Evolutionary conservation across 306 rosid genomes (phyloP), one percentile per base, ranked within the genome.

Genomic region (Prunus salicina): DNA sequence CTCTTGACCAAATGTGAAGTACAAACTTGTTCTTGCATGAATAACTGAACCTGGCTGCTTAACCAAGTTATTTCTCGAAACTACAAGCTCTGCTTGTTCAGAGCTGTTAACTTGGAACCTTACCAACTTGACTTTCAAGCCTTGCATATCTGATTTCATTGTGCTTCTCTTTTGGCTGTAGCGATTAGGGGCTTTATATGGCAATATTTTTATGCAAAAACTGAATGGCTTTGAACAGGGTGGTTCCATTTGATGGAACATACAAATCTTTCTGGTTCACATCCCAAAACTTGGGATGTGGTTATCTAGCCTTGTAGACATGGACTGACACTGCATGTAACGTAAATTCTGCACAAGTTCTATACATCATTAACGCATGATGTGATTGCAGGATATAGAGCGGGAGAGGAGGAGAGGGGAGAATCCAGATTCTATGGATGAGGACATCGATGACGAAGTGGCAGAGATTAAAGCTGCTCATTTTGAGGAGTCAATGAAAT

Each of bases 401-500:
- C 72, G 78, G 78, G 88, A 84, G 83, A 84, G 79, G 74, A 84
- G 77, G 72, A 82, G 81, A 24, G 49, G 63, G 3, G 90, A 87
- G 72, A 82, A 87, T 75, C 88, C 90, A 1, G 88, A 84, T 76
- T 86, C 86, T 67, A 87, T 82, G 88, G 88, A 87, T 2, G 88
- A 87, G 80, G 90, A 87, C 68, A 20, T 24, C 0, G 87, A 82
- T 0, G 91, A 84, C 0, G 91, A 87, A 67, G 86, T 82, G 72
- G 77, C 83, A 1, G 90, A 87, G 83, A 87, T 87, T 41, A 87
- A 74, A 66, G 87, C 83, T 62, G 83, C 83, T 63, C 90, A 87
- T 75, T 87, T 87, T 25, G 88, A 87, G 45, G 88, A 87, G 87
- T 87, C 88, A 19, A 84, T 87, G 90, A 87, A 84, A 71, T 87